These are phyloP conservation scores for Neocatenulostroma microsporum DNA, from an alignment of 2,329 filamentous ascomycete genomes.

Conservation along the genomic window DNA sequence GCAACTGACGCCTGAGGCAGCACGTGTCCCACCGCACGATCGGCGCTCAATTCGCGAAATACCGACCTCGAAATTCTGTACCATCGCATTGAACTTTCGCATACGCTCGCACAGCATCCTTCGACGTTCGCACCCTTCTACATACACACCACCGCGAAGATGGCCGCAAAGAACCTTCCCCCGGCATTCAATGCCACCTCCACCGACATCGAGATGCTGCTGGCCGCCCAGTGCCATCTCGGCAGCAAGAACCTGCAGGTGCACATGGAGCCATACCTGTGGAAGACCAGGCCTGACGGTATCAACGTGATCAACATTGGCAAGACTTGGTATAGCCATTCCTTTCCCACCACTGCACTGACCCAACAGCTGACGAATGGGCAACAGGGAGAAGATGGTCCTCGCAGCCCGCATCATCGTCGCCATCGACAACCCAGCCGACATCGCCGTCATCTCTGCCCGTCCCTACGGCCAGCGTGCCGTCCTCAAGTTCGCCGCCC, in stretches of 20 bases:
- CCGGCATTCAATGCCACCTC: conserved; percentile 92
- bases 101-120: conserved; percentile 1
- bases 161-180: conserved; percentile 93
- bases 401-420: conserved; percentile 98
- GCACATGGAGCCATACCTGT: conserved; percentile 99
- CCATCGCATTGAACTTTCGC: conserved; percentile 4
- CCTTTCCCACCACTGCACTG: too few species aligned
- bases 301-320: conserved; percentile 99
- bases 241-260: conserved; percentile 99
- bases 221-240: conserved; percentile 92
- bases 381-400: conserved; percentile 95
- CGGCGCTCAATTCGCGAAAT: too few species aligned
- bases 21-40: too few species aligned
- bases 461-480: conserved; percentile 99
- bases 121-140: too few species aligned
- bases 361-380: conserved; percentile 2
- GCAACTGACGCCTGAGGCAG: too few species aligned
- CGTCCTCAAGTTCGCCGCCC: conserved; percentile 98
- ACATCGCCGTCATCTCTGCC: conserved; percentile 98
- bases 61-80: conserved; percentile 20
- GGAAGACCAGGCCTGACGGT: conserved; percentile 98
- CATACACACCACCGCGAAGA: conserved; percentile 57
- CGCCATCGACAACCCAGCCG: conserved; percentile 98
- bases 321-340: conserved; percentile 83
- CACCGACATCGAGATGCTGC: conserved; percentile 99